phyloP scores from a whole-genome alignment of 768 basidiomycete species.

The Mycena metata region DNA sequence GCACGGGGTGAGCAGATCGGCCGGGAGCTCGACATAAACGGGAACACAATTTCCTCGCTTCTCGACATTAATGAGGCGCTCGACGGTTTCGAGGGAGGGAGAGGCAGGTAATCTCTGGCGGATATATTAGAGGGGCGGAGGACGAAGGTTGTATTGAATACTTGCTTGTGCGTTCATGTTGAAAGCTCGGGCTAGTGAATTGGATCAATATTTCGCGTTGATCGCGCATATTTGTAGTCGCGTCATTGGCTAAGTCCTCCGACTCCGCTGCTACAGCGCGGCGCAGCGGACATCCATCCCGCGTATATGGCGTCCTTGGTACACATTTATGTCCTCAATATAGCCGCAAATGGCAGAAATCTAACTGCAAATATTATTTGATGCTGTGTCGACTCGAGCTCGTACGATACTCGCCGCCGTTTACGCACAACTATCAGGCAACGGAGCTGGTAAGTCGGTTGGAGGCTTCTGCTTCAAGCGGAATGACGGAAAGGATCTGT shows the following conservation, averaged over 20 bases:
- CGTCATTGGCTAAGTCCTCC: too few species aligned
- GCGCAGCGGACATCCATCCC: constrained; percentile 12
- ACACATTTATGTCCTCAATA: not conserved
- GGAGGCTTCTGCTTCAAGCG: not conserved
- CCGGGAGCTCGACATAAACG: constrained; percentile 92
- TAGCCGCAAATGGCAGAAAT: not conserved
- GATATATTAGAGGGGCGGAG: constrained; percentile 15
- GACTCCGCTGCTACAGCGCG: constrained; percentile 3
- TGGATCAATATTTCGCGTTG: constrained; percentile 3
- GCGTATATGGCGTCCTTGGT: not conserved
- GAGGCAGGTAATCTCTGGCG: constrained; percentile 73
- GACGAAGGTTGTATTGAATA: constrained; percentile 15
- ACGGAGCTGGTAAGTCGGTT: not conserved
- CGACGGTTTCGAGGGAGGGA: constrained; percentile 81
- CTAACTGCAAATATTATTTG: not conserved
- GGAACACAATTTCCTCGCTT: constrained; percentile 94
- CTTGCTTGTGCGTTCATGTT: constrained; percentile 39
- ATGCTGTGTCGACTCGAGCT: not conserved
- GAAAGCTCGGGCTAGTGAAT: not conserved
- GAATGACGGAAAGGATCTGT: not conserved
- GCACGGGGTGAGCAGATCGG: constrained; percentile 96
- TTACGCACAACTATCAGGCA: too few species aligned
- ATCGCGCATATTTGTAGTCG: not conserved
- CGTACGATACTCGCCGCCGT: too few species aligned
- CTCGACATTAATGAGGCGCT: constrained; percentile 82